Conservation (phyloP, 805 yeast genomes). For the Pichia thaimueangensis region DNA sequence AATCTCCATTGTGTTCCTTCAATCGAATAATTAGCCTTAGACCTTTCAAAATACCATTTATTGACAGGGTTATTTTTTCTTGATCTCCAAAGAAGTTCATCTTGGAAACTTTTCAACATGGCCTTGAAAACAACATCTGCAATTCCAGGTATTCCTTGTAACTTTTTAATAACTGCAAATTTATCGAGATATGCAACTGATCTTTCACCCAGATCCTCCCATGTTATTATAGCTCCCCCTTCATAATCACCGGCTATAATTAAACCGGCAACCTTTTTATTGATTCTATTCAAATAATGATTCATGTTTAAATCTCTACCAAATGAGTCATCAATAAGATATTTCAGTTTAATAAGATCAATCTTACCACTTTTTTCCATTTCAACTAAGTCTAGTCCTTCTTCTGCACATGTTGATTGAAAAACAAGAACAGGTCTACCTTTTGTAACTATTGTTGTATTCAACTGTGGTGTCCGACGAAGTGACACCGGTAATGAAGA, state of each 20-base stretch:
- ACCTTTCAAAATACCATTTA: constrained; percentile 95
- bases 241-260: constrained; percentile 92
- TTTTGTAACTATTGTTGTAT: constrained; percentile 72
- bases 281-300: constrained; percentile 61
- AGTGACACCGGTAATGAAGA: constrained; percentile 77
- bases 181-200: constrained; percentile 80
- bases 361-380: constrained; percentile 35
- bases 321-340: constrained; percentile 74
- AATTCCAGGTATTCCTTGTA: constrained; percentile 89
- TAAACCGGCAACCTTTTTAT: constrained; percentile 62
- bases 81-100: constrained; percentile 86
- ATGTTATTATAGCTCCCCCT: constrained; percentile 89
- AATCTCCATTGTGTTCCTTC: constrained; percentile 33
- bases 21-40: constrained; percentile 58
- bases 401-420: constrained; percentile 23
- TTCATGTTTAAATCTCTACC: constrained; percentile 57
- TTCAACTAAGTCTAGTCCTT: constrained; percentile 36
- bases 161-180: constrained; percentile 76
- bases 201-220: constrained; percentile 29
- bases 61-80: constrained; percentile 82
- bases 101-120: constrained; percentile 59
- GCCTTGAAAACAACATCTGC: constrained; percentile 91
- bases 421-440: constrained; percentile 58
- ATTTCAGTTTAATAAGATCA: constrained; percentile 50
- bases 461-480: constrained; percentile 50